Conservation (phyloP, 2,329 filamentous ascomycete species). For the Thielaviopsis euricoi region DNA sequence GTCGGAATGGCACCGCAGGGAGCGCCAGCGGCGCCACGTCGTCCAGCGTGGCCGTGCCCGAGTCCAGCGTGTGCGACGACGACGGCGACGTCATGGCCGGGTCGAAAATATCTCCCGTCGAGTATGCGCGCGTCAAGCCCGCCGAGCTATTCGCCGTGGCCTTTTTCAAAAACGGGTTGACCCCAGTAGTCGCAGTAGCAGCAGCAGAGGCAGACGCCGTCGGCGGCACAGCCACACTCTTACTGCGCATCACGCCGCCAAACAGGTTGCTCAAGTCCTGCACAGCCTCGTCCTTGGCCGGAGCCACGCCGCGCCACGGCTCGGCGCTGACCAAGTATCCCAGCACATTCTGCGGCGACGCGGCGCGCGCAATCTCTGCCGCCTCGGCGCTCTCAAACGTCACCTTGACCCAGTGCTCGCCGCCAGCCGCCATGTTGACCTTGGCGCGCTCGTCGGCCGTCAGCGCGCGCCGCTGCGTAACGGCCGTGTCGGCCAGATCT, state of each 20-base stretch:
- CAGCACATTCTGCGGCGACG: slow-evolving; percentile 55
- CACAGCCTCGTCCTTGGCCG: slow-evolving; percentile 46
- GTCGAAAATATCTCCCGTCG: background rate
- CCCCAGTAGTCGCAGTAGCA: background rate
- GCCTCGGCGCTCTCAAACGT: slow-evolving; percentile 62
- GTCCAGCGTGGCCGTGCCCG: slow-evolving; percentile 35
- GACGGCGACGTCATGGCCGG: background rate
- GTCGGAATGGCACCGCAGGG: background rate
- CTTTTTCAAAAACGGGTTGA: slow-evolving; percentile 5
- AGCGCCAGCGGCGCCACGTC: slow-evolving; percentile 11
- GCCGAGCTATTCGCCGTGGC: background rate
- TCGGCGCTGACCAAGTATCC: slow-evolving; percentile 58
- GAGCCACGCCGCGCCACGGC: slow-evolving; percentile 47
- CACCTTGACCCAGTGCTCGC: slow-evolving; percentile 82
- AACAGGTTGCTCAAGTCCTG: slow-evolving; percentile 26
- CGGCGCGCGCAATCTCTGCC: slow-evolving; percentile 51
- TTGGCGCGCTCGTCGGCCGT: slow-evolving; percentile 58
- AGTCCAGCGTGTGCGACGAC: slow-evolving; percentile 2
- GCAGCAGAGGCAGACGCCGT: background rate
- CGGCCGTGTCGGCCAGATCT: slow-evolving; percentile 55
- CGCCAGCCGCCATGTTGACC: slow-evolving; percentile 67
- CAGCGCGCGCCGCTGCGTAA: slow-evolving; percentile 47
- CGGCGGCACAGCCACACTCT: background rate
- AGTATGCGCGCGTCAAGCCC: background rate
- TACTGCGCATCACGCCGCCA: slow-evolving; percentile 2